Evolutionary conservation across 2,329 filamentous ascomycete species (phyloP).

Genomic region (Polytolypa hystricis): DNA sequence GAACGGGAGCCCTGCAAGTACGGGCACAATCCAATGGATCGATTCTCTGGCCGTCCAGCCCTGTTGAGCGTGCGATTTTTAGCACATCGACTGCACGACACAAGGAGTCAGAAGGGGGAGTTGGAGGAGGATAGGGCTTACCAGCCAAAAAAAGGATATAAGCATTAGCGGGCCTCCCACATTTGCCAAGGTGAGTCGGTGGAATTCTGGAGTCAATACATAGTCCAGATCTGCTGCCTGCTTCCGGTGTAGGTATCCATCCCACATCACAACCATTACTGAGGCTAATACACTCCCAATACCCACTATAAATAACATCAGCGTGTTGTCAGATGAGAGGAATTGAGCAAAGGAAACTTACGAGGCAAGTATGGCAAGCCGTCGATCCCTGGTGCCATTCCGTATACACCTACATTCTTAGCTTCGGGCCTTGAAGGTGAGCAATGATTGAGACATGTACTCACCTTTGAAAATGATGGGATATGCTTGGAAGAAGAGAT

Average conservation of each 20-base stretch:
- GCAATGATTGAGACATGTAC: not conserved
- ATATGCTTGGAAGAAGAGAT: constrained; percentile 9
- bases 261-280: constrained; percentile 6
- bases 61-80: constrained; percentile 6
- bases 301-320: constrained; percentile 4
- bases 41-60: constrained; percentile 21
- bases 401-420: constrained; percentile 6
- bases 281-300: constrained; percentile 5
- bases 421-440: not conserved
- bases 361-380: constrained; percentile 9
- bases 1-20: constrained; percentile 51
- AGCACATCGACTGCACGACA: not conserved
- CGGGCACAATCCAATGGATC: constrained; percentile 36
- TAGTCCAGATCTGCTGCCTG: constrained; percentile 1
- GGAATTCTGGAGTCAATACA: constrained; percentile 32
- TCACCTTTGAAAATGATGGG: constrained; percentile 7
- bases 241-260: constrained; percentile 1
- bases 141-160: constrained; percentile 42
- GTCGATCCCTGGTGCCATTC: constrained; percentile 7
- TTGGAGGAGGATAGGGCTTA: no score
- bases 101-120: no score
- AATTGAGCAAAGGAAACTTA: constrained; percentile 3
- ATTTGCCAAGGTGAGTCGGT: constrained; percentile 59
- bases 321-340: not conserved
- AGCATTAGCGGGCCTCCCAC: constrained; percentile 52